phyloP scores from a whole-genome alignment of 768 basidiomycete genomes.

The Thelephora ganbajun region DNA sequence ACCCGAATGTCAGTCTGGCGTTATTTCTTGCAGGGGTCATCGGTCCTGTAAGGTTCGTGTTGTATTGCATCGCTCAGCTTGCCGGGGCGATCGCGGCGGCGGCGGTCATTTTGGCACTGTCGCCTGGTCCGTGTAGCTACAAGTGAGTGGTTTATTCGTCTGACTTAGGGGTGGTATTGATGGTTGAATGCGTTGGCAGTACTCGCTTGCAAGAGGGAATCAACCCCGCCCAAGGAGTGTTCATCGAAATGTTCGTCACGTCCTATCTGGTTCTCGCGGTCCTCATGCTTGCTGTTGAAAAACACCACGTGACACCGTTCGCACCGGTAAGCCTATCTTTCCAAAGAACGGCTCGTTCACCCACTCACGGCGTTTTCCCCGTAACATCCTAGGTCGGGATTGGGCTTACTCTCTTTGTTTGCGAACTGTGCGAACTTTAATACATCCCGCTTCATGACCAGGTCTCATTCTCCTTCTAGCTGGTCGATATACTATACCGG shows the following conservation, averaged over 20 bases:
- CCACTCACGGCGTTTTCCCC: not conserved
- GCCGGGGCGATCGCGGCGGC: constrained; percentile 45
- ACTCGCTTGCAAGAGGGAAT: constrained; percentile 31
- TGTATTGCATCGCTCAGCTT: constrained; percentile 51
- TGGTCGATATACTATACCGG: constrained; percentile 52
- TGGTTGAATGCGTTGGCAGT: constrained; percentile 17
- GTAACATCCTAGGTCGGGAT: constrained; percentile 34
- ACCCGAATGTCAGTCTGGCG: constrained; percentile 46
- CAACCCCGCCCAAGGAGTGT: constrained; percentile 44
- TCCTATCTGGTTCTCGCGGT: constrained; percentile 43
- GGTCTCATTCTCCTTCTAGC: constrained; percentile 20
- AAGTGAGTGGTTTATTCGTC: constrained; percentile 26
- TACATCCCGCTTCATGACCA: not conserved
- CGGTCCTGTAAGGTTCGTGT: constrained; percentile 36
- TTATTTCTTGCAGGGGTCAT: constrained; percentile 44
- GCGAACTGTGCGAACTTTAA: constrained; percentile 37
- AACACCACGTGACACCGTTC: constrained; percentile 50
- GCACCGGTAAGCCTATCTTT: constrained; percentile 33
- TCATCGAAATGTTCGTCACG: constrained; percentile 64
- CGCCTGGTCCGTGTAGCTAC: constrained; percentile 37
- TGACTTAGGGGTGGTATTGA: not conserved
- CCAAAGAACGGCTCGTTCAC: no score
- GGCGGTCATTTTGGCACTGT: constrained; percentile 38
- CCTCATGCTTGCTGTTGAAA: constrained; percentile 64
- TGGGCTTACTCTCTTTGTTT: constrained; percentile 48